phyloP scores from a whole-genome alignment of 2,329 filamentous ascomycete genomes.

The Aspergillus vadensis region DNA sequence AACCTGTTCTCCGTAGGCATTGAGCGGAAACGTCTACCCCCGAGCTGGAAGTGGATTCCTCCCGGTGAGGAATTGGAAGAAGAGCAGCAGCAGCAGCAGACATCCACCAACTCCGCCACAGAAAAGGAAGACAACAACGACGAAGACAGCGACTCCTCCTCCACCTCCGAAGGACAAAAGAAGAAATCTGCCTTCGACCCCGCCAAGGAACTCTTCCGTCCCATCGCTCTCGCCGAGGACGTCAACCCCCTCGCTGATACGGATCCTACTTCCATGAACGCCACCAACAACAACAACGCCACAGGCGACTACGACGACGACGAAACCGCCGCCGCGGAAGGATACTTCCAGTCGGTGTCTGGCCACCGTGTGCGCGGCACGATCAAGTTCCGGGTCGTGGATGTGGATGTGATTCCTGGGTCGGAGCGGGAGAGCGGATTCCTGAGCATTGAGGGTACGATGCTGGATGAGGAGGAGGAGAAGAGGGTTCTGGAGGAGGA shows the following conservation, averaged over 20 bases:
- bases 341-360: constrained; percentile 75
- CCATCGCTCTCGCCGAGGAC: constrained; percentile 1
- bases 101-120: background rate
- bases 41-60: constrained; percentile 77
- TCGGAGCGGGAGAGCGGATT: constrained; percentile 73
- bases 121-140: constrained; percentile 28
- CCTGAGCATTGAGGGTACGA: constrained; percentile 83
- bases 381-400: constrained; percentile 76
- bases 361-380: constrained; percentile 71
- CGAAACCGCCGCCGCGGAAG: constrained; percentile 55
- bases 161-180: constrained; percentile 3
- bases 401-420: constrained; percentile 73
- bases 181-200: constrained; percentile 33
- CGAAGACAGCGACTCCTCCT: constrained; percentile 15
- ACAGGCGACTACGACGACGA: constrained; percentile 45
- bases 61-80: constrained; percentile 46
- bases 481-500: constrained; percentile 59
- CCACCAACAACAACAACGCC: constrained; percentile 7
- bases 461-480: constrained; percentile 71
- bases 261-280: constrained; percentile 25
- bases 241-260: constrained; percentile 25
- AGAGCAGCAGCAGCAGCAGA: background rate
- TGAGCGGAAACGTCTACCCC: constrained; percentile 72
- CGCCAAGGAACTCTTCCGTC: constrained; percentile 42
- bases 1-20: constrained; percentile 92